Evolutionary conservation across 1,284 basidiomycete genomes (phyloP).

Genomic region (Afroboletus lepidellus): DNA sequence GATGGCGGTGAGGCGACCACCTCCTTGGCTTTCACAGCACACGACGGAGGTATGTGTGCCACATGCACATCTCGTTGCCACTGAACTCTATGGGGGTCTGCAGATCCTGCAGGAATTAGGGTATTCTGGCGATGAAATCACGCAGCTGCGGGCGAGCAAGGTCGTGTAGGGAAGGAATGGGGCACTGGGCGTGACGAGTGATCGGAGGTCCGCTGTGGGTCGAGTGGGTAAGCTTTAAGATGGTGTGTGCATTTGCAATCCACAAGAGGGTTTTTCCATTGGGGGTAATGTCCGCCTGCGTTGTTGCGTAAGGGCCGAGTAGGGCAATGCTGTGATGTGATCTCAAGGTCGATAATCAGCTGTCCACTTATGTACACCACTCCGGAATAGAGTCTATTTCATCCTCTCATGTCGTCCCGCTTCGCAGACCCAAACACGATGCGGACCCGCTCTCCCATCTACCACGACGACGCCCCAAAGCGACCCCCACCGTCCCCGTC

Average conservation of each 20-base stretch:
- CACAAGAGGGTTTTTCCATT: conserved; percentile 24
- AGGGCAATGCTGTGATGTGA: conserved; percentile 26
- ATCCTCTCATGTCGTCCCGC: conserved; percentile 31
- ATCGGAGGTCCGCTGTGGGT: conserved; percentile 34
- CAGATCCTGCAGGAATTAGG: conserved; percentile 73
- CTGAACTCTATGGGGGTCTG: conserved; percentile 6
- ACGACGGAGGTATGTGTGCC: conserved; percentile 63
- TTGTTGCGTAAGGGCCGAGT: conserved; percentile 12
- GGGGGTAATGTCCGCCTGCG: conserved; percentile 14
- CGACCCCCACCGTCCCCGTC: conserved; percentile 35
- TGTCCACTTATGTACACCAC: conserved; percentile 32
- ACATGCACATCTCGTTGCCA: conserved; percentile 6
- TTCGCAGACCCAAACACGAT: conserved; percentile 29
- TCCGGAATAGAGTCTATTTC: conserved; percentile 23
- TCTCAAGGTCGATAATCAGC: conserved; percentile 33
- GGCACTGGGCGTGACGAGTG: conserved; percentile 19
- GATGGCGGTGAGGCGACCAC: conserved; percentile 72
- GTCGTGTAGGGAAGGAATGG: conserved; percentile 46
- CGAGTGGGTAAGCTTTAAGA: conserved; percentile 11
- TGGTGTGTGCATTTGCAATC: conserved; percentile 31
- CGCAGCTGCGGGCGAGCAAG: conserved; percentile 47
- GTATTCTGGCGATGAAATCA: conserved; percentile 56
- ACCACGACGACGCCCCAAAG: conserved; percentile 28
- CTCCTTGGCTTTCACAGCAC: conserved; percentile 84
- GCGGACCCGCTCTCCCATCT: conserved; percentile 35